A percentile compares a stretch with the other conserved stretches of the same genome.
phyloP scores from a whole-genome alignment of 2,329 filamentous ascomycete genomes.

The Pseudonectria foliicola region DNA sequence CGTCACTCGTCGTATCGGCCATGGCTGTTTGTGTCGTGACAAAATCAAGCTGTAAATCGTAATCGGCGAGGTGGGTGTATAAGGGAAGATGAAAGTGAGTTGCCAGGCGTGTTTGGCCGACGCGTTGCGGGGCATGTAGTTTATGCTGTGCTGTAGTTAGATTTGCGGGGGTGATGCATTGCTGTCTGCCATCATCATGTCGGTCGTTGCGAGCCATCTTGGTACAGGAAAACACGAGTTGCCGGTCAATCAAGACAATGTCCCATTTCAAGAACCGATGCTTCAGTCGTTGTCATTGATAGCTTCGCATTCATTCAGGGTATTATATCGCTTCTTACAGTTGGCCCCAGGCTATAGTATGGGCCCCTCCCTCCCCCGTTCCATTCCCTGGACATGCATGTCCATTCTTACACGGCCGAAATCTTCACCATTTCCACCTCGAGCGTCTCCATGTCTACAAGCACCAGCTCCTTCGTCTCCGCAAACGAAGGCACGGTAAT shows the following conservation, averaged over 20 bases:
- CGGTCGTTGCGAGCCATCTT: too few species aligned
- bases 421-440: constrained; percentile 67
- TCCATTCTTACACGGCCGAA: constrained; percentile 15
- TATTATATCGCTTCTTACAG: constrained; percentile 3
- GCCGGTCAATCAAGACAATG: too few species aligned
- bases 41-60: too few species aligned
- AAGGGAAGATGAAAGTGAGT: constrained; percentile 1
- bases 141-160: constrained; percentile 7
- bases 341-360: too few species aligned
- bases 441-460: constrained; percentile 80
- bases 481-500: constrained; percentile 80
- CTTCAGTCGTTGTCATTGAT: too few species aligned
- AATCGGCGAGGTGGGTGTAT: too few species aligned
- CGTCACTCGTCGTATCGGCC: constrained; percentile 25
- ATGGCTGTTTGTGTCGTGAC: constrained; percentile 14
- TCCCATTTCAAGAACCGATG: too few species aligned
- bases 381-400: constrained; percentile 1
- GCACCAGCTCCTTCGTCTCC: constrained; percentile 68
- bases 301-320: constrained; percentile 1
- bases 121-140: constrained; percentile 1
- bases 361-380: not conserved
- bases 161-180: too few species aligned
- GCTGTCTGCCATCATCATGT: too few species aligned
- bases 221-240: too few species aligned
- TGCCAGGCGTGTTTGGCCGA: not conserved